Evolutionary conservation across 192 early-diverging fungal species (phyloP).

Genomic region (Geranomyces michiganensis): DNA sequence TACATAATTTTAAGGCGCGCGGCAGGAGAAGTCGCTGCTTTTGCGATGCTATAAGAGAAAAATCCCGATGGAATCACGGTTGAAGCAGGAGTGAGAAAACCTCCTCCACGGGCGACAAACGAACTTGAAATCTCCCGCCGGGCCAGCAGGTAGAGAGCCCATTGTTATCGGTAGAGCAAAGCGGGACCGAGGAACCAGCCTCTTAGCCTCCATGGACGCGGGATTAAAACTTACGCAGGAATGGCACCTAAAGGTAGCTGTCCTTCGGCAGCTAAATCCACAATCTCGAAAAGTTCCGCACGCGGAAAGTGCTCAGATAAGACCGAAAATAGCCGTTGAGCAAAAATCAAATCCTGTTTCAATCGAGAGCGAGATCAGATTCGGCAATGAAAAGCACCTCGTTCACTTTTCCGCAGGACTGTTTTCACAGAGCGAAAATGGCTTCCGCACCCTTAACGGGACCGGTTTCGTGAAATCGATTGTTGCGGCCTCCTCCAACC

Average conservation of each 20-base stretch:
- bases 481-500: neutral
- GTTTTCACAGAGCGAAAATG: neutral
- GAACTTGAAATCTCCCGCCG: too few species aligned
- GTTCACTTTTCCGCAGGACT: too few species aligned
- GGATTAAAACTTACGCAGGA: conserved; percentile 9
- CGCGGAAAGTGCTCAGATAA: neutral
- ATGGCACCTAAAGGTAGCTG: conserved; percentile 1
- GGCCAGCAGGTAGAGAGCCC: too few species aligned
- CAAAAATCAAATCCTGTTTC: neutral
- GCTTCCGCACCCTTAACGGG: neutral
- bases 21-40: neutral
- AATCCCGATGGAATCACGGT: too few species aligned
- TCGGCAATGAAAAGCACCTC: too few species aligned
- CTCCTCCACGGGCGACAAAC: too few species aligned
- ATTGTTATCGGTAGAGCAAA: too few species aligned
- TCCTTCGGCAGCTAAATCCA: neutral
- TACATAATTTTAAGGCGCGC: neutral
- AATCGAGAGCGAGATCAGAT: too few species aligned
- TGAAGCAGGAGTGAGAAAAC: too few species aligned
- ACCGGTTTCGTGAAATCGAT: neutral
- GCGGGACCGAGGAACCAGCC: too few species aligned
- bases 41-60: neutral
- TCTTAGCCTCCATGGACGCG: neutral
- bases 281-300: neutral
- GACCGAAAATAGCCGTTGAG: neutral